Conservation (phyloP, 2,329 filamentous ascomycete genomes). For the Exophiala xenobiotica region DNA sequence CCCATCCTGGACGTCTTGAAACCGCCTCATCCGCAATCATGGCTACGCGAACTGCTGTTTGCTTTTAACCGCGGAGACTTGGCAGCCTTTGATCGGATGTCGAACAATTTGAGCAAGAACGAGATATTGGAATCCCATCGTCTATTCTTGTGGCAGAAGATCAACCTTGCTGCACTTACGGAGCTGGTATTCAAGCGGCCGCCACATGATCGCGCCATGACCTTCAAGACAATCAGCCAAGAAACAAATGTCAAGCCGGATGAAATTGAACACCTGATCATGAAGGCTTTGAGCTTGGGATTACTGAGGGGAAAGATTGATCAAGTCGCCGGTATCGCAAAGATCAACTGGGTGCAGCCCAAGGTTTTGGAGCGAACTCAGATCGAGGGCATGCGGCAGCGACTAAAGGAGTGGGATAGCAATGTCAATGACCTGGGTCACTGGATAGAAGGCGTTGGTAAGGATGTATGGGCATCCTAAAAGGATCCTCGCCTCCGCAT, state of each 20-base stretch:
- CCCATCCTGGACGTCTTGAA: slow-evolving; percentile 85
- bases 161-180: slow-evolving; percentile 91
- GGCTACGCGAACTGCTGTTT: slow-evolving; percentile 93
- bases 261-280: slow-evolving; percentile 96
- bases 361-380: slow-evolving; percentile 96
- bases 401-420: slow-evolving; percentile 90
- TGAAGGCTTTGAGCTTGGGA: slow-evolving; percentile 97
- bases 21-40: slow-evolving; percentile 66
- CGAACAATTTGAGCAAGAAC: slow-evolving; percentile 77
- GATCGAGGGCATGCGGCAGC: slow-evolving; percentile 85
- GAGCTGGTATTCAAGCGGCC: slow-evolving; percentile 95
- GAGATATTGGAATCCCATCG: slow-evolving; percentile 75
- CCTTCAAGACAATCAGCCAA: slow-evolving; percentile 79
- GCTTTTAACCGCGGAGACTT: slow-evolving; percentile 97
- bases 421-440: slow-evolving; percentile 95
- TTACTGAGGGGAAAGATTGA: slow-evolving; percentile 90
- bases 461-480: slow-evolving; percentile 90
- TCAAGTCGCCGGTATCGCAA: slow-evolving; percentile 88
- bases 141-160: slow-evolving; percentile 90
- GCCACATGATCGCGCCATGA: slow-evolving; percentile 92
- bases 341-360: slow-evolving; percentile 98
- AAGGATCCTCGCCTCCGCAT: neutral
- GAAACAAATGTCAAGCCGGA: slow-evolving; percentile 89
- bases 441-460: slow-evolving; percentile 91
- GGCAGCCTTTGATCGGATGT: slow-evolving; percentile 78